These are phyloP conservation scores for Candida krabiensis DNA, from an alignment of 805 yeast species.

Conservation along the genomic window DNA sequence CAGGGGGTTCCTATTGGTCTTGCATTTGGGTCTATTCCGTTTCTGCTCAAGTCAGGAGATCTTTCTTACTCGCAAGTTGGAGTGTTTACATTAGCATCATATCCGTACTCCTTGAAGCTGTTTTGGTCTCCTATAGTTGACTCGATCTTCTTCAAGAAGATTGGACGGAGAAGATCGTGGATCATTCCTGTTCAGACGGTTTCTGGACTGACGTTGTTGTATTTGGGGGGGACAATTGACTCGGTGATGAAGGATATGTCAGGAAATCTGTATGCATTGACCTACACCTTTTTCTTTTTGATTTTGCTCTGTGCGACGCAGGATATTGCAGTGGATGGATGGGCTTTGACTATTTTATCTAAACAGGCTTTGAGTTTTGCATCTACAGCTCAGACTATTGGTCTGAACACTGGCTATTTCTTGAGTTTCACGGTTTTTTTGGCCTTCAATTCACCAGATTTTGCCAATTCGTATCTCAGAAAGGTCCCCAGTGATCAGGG, in stretches of 20 bases:
- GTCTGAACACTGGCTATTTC: constrained; percentile 91
- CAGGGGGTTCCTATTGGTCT: constrained; percentile 98
- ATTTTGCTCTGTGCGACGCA: constrained; percentile 95
- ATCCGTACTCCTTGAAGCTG: constrained; percentile 90
- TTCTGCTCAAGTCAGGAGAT: constrained; percentile 72
- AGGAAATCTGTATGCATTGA: constrained; percentile 52
- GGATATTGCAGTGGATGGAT: constrained; percentile 98
- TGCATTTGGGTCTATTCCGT: constrained; percentile 94
- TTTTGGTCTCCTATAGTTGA: constrained; percentile 97
- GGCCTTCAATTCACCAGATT: constrained; percentile 88
- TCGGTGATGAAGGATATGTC: constrained; percentile 44
- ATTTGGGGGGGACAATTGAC: constrained; percentile 62
- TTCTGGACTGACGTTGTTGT: constrained; percentile 67
- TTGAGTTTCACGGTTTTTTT: constrained; percentile 87
- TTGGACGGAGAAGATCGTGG: constrained; percentile 92
- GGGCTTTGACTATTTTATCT: constrained; percentile 91
- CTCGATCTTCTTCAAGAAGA: constrained; percentile 61
- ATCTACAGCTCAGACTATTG: constrained; percentile 96
- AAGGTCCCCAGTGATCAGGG: constrained; percentile 60
- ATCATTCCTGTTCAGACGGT: constrained; percentile 87
- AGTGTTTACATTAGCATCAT: constrained; percentile 84
- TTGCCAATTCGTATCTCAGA: constrained; percentile 84
- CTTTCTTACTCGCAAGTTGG: constrained; percentile 89
- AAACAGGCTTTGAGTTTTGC: constrained; percentile 83
- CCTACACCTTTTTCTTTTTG: constrained; percentile 69